Percentiles rank a stretch among this genome's conserved stretches.
Conservation (phyloP, 2,329 filamentous ascomycete genomes). For the Volutella citrinella region DNA sequence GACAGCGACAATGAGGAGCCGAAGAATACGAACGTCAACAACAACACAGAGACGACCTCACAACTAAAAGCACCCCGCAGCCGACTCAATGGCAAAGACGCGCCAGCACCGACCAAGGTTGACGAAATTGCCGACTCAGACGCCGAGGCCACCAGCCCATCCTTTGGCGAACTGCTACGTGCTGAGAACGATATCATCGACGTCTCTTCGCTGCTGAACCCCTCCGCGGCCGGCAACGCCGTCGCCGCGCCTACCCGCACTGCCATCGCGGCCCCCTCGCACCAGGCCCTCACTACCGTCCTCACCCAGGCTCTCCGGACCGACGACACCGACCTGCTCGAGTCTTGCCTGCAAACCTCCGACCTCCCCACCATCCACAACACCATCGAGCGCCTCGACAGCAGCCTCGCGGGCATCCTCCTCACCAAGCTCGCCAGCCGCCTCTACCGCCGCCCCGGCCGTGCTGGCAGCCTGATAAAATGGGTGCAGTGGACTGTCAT, state of each 20-base stretch:
- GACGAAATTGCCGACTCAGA: conserved; percentile 37
- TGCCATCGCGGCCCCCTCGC: conserved; percentile 60
- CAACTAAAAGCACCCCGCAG: conserved; percentile 17
- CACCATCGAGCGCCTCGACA: conserved; percentile 89
- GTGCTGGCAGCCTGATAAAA: conserved; percentile 84
- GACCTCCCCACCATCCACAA: conserved; percentile 76
- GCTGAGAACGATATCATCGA: conserved; percentile 72
- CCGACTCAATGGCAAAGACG: conserved; percentile 24
- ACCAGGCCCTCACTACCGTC: conserved; percentile 85
- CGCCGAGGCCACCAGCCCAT: conserved; percentile 55
- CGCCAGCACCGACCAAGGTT: conserved; percentile 15
- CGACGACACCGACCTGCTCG: conserved; percentile 84
- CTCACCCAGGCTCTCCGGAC: conserved; percentile 89
- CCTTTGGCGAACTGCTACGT: conserved; percentile 84
- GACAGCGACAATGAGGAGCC: conserved; percentile 27
- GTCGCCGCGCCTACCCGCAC: conserved; percentile 42
- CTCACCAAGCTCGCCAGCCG: conserved; percentile 83
- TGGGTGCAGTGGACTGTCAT: conserved; percentile 97
- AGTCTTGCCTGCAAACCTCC: conserved; percentile 82
- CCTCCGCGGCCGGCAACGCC: conserved; percentile 24
- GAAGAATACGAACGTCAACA: conserved; percentile 14
- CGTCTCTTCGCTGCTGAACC: conserved; percentile 61
- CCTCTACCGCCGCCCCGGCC: conserved; percentile 80
- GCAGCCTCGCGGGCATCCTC: conserved; percentile 72
- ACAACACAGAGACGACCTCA: conserved; percentile 8